Evolutionary conservation across 192 early-diverging fungal species (phyloP).

Genomic region (Entomortierella parvispora): DNA sequence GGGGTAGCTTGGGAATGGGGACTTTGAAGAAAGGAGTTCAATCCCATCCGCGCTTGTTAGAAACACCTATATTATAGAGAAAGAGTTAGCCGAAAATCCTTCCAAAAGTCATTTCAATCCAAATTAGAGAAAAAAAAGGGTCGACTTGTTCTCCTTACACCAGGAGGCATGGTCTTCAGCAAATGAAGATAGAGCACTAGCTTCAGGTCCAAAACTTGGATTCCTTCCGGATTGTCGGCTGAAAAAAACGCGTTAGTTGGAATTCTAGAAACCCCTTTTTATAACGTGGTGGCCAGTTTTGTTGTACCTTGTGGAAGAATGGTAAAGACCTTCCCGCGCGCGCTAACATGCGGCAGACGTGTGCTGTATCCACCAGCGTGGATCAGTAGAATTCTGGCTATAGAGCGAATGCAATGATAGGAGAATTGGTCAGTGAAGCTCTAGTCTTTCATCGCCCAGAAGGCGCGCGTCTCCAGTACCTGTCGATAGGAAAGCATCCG

Average conservation of each 20-base stretch:
- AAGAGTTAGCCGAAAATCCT: no score
- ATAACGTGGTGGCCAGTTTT: background rate
- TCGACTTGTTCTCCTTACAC: conserved; percentile 11
- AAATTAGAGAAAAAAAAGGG: background rate
- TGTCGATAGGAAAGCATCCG: conserved; percentile 9
- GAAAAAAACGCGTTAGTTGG: background rate
- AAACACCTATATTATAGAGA: conserved; percentile 19
- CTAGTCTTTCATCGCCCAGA: no score
- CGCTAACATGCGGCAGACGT: conserved; percentile 55
- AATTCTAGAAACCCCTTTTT: background rate
- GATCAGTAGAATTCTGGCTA: conserved; percentile 44
- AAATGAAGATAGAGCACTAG: conserved; percentile 31
- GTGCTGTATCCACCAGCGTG: conserved; percentile 57
- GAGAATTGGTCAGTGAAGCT: no score
- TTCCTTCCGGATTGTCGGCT: conserved; percentile 23
- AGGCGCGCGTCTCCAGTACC: no score
- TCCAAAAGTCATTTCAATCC: no score
- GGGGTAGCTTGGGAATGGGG: conserved; percentile 21
- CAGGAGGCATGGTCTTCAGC: conserved; percentile 26
- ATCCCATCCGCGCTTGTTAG: conserved; percentile 50
- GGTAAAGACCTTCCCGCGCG: conserved; percentile 52
- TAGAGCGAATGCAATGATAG: background rate
- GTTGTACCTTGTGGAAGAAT: conserved; percentile 39
- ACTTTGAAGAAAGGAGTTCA: conserved; percentile 34
- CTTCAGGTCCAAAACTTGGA: conserved; percentile 31